Conservation (phyloP, 495 filamentous ascomycete genomes). For the Aspergillus sclerotioniger region DNA sequence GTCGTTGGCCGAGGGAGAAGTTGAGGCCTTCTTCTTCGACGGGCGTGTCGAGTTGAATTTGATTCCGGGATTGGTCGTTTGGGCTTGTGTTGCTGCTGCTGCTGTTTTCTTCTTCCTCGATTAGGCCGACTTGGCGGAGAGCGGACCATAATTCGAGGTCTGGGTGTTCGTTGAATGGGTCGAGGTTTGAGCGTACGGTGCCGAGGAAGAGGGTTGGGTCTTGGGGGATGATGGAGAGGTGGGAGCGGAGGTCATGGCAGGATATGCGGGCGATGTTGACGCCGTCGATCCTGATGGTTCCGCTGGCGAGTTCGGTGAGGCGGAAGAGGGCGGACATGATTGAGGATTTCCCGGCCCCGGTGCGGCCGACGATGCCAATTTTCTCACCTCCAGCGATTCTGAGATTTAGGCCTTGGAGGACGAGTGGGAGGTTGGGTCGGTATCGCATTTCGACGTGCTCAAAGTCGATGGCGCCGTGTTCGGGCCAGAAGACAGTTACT, state of each 20-base stretch:
- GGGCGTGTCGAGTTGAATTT: conserved; percentile 70
- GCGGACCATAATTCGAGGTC: conserved; percentile 89
- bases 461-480: conserved; percentile 82
- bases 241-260: conserved; percentile 79
- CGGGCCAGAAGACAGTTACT: conserved; percentile 73
- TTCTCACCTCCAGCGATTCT: conserved; percentile 80
- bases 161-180: conserved; percentile 84
- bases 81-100: no score
- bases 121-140: conserved; percentile 75
- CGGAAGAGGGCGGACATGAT: conserved; percentile 96
- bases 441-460: conserved; percentile 90
- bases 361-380: conserved; percentile 91
- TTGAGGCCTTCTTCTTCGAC: conserved; percentile 76
- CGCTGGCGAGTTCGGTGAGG: conserved; percentile 77
- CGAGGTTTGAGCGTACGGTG: conserved; percentile 85
- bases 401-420: conserved; percentile 75
- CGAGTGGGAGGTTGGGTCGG: conserved; percentile 74
- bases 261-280: conserved; percentile 82
- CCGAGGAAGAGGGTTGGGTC: conserved; percentile 94
- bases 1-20: conserved; percentile 28
- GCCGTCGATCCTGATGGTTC: conserved; percentile 88
- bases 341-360: conserved; percentile 89
- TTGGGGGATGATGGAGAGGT: conserved; percentile 93
- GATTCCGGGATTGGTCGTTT: no score
- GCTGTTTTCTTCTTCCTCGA: conserved; percentile 51